These are phyloP conservation scores for Aquilaria sinensis DNA, from an alignment of 345 rosid genomes.

Conservation along the genomic window DNA sequence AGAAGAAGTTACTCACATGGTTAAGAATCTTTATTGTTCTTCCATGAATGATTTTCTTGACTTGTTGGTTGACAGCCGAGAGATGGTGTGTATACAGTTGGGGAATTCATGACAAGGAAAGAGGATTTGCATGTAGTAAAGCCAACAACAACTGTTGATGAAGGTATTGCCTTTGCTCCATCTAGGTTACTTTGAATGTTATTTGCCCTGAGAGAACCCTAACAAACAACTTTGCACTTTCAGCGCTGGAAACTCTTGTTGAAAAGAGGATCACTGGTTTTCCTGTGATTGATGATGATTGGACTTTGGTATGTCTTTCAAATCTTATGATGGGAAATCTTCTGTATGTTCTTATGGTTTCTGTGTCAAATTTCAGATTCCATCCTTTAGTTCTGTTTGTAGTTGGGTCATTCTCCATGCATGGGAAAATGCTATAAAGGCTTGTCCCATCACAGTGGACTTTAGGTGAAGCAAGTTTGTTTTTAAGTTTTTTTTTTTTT, in stretches of 20 bases:
- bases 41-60: conserved; percentile 2
- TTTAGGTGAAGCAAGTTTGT: no score
- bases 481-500: no score
- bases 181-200: neutral
- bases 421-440: no score
- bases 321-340: neutral
- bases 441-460: no score
- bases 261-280: conserved; percentile 79
- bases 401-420: no score
- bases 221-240: conserved; percentile 11
- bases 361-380: no score
- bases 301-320: conserved; percentile 55
- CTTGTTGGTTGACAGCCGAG: conserved; percentile 35
- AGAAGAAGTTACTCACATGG: neutral
- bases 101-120: conserved; percentile 82
- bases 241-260: conserved; percentile 71
- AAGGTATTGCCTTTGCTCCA: conserved; percentile 38
- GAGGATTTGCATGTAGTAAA: conserved; percentile 70
- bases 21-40: neutral
- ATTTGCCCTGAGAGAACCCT: neutral
- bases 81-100: conserved; percentile 62
- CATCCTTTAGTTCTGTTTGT: no score
- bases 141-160: conserved; percentile 74
- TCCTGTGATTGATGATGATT: conserved; percentile 84
- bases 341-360: no score